phyloP scores from a whole-genome alignment of 1,284 basidiomycete species.

The Xerocomus nothofagi region DNA sequence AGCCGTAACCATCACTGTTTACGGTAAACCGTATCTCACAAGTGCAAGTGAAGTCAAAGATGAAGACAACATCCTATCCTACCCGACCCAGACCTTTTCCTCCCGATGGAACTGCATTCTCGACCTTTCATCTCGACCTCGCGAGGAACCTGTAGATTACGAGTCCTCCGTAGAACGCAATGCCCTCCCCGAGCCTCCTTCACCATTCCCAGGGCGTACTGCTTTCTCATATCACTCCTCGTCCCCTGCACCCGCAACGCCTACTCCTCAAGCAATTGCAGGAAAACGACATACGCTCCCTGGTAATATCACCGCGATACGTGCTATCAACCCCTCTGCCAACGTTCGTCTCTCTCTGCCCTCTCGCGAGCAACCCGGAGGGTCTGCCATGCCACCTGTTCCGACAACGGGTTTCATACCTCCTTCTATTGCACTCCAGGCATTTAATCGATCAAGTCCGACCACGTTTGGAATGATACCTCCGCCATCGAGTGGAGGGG shows the following conservation, averaged over 20 bases:
- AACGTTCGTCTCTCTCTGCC: constrained; percentile 33
- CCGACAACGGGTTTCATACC: constrained; percentile 31
- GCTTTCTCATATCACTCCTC: constrained; percentile 23
- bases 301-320: constrained; percentile 36
- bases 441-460: constrained; percentile 42
- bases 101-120: constrained; percentile 88
- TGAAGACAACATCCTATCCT: constrained; percentile 34
- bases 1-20: constrained; percentile 75
- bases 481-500: constrained; percentile 8
- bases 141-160: constrained; percentile 24
- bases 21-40: constrained; percentile 61
- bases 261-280: constrained; percentile 43
- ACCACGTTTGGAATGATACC: constrained; percentile 50
- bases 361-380: constrained; percentile 31
- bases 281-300: constrained; percentile 61
- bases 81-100: constrained; percentile 72
- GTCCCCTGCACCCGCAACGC: constrained; percentile 21
- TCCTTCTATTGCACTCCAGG: constrained; percentile 40
- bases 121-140: constrained; percentile 58
- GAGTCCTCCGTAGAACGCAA: constrained; percentile 39
- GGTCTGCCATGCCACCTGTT: constrained; percentile 10
- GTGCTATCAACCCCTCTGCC: constrained; percentile 41
- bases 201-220: constrained; percentile 62
- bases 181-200: constrained; percentile 69
- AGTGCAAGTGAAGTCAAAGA: constrained; percentile 13